phyloP scores from a whole-genome alignment of 768 basidiomycete species.

The Clitopilus passeckerianus region DNA sequence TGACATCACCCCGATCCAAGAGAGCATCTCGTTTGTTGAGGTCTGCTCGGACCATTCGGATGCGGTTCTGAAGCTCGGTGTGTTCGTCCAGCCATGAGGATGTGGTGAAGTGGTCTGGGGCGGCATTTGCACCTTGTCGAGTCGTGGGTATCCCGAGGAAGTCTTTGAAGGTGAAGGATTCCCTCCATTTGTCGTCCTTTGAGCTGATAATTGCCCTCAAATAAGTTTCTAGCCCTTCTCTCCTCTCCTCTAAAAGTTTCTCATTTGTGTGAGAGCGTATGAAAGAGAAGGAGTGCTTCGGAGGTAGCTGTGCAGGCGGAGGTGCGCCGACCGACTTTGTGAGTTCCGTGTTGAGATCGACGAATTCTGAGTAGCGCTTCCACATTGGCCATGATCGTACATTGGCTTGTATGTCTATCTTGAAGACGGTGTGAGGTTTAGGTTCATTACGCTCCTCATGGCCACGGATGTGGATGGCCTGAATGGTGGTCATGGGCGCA shows the following conservation, averaged over 20 bases:
- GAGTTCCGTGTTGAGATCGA: slow-evolving; percentile 79
- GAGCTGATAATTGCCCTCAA: slow-evolving; percentile 80
- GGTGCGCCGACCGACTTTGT: slow-evolving; percentile 72
- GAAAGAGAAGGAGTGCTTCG: slow-evolving; percentile 76
- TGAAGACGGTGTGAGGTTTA: slow-evolving; percentile 78
- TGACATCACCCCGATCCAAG: slow-evolving; percentile 66
- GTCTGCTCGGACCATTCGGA: slow-evolving; percentile 80
- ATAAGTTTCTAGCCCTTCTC: slow-evolving; percentile 74
- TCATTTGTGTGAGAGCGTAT: slow-evolving; percentile 54
- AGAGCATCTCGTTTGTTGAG: slow-evolving; percentile 87
- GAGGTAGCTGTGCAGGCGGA: slow-evolving; percentile 78
- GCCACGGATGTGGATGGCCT: slow-evolving; percentile 65
- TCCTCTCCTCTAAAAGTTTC: slow-evolving; percentile 72
- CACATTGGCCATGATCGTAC: slow-evolving; percentile 93
- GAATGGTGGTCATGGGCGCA: slow-evolving; percentile 61
- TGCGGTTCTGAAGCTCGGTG: slow-evolving; percentile 63
- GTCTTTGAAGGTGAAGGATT: slow-evolving; percentile 71
- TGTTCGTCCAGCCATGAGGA: slow-evolving; percentile 92
- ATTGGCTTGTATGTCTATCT: slow-evolving; percentile 80
- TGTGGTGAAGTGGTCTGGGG: slow-evolving; percentile 55
- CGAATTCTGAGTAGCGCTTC: slow-evolving; percentile 94
- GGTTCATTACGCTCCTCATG: slow-evolving; percentile 66
- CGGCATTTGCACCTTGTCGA: slow-evolving; percentile 33
- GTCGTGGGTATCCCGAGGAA: slow-evolving; percentile 84
- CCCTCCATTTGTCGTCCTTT: slow-evolving; percentile 82